These are phyloP conservation scores for Paracorniculantispora psalliotae DNA, from an alignment of 2,329 filamentous ascomycete species.

Conservation along the genomic window DNA sequence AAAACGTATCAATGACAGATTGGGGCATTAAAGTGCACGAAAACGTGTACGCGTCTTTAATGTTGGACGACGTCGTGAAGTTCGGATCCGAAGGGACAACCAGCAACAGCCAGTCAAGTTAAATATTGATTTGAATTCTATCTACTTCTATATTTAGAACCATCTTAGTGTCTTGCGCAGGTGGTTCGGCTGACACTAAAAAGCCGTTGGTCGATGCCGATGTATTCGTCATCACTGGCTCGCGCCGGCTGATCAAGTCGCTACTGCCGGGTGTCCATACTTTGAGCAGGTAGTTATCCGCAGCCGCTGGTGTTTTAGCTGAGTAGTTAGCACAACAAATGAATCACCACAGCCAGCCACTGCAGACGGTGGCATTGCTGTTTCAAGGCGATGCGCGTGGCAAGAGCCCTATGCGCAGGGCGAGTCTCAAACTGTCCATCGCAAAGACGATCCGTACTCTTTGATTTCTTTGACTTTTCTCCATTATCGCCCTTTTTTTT, in stretches of 20 bases:
- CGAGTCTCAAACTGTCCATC: background rate
- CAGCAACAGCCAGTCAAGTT: no score
- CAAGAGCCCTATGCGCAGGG: background rate
- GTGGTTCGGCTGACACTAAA: background rate
- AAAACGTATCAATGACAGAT: no score
- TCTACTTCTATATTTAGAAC: background rate
- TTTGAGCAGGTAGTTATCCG: background rate
- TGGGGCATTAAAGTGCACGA: no score
- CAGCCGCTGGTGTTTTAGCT: no score
- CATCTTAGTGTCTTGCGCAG: background rate
- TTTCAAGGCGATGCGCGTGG: background rate
- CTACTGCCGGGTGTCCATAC: background rate
- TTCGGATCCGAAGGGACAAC: no score
- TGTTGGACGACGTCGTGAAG: no score
- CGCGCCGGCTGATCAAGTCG: background rate
- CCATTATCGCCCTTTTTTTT: background rate
- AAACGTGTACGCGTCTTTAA: no score
- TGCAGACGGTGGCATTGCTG: background rate
- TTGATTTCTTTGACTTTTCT: background rate
- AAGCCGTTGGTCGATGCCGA: background rate
- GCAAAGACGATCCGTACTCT: no score
- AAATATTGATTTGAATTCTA: no score
- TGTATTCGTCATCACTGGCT: background rate
- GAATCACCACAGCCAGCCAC: background rate
- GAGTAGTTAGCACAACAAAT: background rate